phyloP scores from a whole-genome alignment of 148 eudicot genomes.

The Pouteria glomerata region DNA sequence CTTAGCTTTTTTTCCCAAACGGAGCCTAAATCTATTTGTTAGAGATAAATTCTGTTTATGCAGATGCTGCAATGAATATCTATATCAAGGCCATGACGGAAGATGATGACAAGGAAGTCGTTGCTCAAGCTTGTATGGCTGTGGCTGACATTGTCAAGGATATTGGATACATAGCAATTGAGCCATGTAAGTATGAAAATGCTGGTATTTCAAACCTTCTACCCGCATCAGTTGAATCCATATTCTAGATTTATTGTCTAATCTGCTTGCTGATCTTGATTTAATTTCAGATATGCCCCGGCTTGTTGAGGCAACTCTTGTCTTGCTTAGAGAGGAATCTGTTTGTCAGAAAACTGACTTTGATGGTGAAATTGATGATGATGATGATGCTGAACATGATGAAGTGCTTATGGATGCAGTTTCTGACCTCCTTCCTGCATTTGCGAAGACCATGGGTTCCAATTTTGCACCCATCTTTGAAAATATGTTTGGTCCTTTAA shows the following conservation, averaged over 20 bases:
- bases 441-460: conserved; percentile 86
- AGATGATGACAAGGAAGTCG: conserved; percentile 98
- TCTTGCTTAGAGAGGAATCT: conserved; percentile 70
- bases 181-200: conserved; percentile 70
- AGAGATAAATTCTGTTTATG: conserved; percentile 4
- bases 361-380: conserved; percentile 84
- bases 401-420: conserved; percentile 99
- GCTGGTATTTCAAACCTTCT: neutral
- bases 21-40: neutral
- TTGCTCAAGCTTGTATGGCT: conserved; percentile 86
- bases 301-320: conserved; percentile 69
- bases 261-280: conserved; percentile 7
- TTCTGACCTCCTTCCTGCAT: conserved; percentile 96
- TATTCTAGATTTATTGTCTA: neutral
- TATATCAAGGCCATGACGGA: conserved; percentile 77
- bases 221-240: neutral
- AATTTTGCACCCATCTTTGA: conserved; percentile 80
- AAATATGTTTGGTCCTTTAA: conserved; percentile 64
- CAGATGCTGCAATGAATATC: conserved; percentile 84
- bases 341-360: conserved; percentile 78
- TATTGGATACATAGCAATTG: conserved; percentile 62
- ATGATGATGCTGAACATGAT: conserved; percentile 78
- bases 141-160: conserved; percentile 70
- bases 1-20: no score
- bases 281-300: conserved; percentile 54